phyloP scores from a whole-genome alignment of 441 rosid genomes.

The Euphorbia corollata region DNA sequence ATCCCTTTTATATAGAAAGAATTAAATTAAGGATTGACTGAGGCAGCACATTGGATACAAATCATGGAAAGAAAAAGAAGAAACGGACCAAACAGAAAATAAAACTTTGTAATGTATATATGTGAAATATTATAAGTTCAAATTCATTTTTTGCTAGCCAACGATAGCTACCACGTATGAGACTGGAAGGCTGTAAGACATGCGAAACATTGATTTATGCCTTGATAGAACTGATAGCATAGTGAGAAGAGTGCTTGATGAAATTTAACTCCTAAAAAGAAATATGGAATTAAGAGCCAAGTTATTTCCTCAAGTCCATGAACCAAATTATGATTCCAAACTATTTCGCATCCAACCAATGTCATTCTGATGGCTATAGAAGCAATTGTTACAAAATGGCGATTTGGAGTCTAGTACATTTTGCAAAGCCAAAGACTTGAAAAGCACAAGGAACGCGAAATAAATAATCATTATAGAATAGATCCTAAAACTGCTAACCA shows the following conservation, averaged over 20 bases:
- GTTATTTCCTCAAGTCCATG: neutral
- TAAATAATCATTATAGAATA: too few relatives aligned
- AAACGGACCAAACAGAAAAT: neutral
- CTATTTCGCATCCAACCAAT: neutral
- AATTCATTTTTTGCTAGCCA: neutral
- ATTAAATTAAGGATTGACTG: neutral
- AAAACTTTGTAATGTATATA: neutral
- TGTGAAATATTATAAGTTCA: neutral
- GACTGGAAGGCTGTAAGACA: neutral
- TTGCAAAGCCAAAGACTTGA: neutral
- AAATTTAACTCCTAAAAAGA: neutral
- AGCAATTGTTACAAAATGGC: neutral
- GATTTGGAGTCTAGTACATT: neutral
- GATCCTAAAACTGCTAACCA: neutral
- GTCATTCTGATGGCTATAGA: neutral
- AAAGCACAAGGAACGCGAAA: neutral
- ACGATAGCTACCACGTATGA: neutral
- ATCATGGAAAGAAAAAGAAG: too few relatives aligned
- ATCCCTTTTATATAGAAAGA: neutral
- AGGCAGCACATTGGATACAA: neutral
- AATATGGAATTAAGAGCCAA: neutral
- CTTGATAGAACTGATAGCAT: neutral
- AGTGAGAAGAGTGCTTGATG: neutral
- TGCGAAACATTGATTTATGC: too few relatives aligned
- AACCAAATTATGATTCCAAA: too few relatives aligned